These are phyloP conservation scores for Betula pendula DNA, from an alignment of 306 rosid species.

Conservation along the genomic window DNA sequence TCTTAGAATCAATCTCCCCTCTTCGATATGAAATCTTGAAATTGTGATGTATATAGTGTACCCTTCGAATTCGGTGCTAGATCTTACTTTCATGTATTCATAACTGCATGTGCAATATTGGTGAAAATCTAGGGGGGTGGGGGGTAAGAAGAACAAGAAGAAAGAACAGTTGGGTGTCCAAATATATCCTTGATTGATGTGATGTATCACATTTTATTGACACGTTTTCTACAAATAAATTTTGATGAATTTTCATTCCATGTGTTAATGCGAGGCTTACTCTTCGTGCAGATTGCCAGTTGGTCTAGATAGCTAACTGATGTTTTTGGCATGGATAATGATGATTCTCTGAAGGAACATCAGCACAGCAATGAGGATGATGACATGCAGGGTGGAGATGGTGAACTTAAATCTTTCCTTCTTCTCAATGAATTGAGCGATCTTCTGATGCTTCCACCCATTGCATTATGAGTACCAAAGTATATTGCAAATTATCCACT, in stretches of 20 bases:
- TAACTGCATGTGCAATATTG: no score
- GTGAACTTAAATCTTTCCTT: conserved; percentile 56
- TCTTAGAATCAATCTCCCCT: no score
- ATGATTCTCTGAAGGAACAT: conserved; percentile 49
- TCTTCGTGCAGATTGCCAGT: conserved; percentile 75
- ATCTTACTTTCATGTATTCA: no score
- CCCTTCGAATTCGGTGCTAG: no score
- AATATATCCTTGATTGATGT: not conserved
- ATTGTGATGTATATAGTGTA: no score
- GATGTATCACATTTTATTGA: conserved; percentile 2
- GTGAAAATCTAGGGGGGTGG: no score
- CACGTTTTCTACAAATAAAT: no score
- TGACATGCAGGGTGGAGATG: conserved; percentile 29
- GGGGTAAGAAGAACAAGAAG: no score
- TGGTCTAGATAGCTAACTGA: conserved; percentile 94
- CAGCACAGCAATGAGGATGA: conserved; percentile 39
- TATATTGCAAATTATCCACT: conserved; percentile 74
- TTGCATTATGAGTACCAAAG: no score
- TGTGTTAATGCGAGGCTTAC: conserved; percentile 24
- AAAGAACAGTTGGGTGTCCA: no score
- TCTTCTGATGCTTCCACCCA: conserved; percentile 99
- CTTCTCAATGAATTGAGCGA: conserved; percentile 88
- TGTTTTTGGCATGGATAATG: conserved; percentile 78
- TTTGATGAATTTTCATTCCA: no score
- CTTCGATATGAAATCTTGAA: no score